Evolutionary conservation across 768 basidiomycete genomes (phyloP), one percentile per base, ranked within the genome.

Genomic region (Hebeloma cylindrosporum): DNA sequence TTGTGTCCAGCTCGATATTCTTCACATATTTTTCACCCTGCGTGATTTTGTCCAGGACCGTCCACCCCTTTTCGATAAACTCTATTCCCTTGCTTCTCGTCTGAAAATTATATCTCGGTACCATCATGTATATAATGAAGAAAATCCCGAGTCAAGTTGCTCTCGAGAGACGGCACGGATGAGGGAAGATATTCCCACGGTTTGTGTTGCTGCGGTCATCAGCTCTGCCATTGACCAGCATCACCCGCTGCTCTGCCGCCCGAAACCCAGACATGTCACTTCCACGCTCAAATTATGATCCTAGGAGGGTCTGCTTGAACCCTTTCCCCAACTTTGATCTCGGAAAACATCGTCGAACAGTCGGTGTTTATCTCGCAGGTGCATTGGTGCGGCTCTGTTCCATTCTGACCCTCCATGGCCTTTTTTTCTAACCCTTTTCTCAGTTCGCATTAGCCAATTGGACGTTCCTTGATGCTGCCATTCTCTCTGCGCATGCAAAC

Each of bases 401-500:
- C 8, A 18, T 28, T 27, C 1, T 27, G 32, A 21, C 21, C n/a
- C 17, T 22, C 27, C 22, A 2, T 3, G 5, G 5, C 3, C 9
- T 2, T 5, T 32, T 22, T 21, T 31, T 45, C 30, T 33, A 36
- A 40, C 20, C 43, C 38, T 39, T 43, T 40, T 34, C 35, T 38
- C n/a, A 94, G 94, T 98, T 97, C 65, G 90, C 93, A 1, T 70
- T 97, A 14, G 94, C 92, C 21, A 91, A 90, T 64, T 98, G 95
- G 93, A 78, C 87, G 3, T 93, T 99, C 68, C 72, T 97, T 44
- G 95, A 98, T 57, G 95, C 96, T 10, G 84, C 86, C 17, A 83
- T 97, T 42, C 76, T 93, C 29, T 96, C 93, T 7, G 82, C 88
- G 3, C 90, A 95, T 57, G 90, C 92, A 0, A 80, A 79, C 42